Base-by-base conservation (phyloP, 1,284 basidiomycete species). In the Ceratobasidium sp. region DNA sequence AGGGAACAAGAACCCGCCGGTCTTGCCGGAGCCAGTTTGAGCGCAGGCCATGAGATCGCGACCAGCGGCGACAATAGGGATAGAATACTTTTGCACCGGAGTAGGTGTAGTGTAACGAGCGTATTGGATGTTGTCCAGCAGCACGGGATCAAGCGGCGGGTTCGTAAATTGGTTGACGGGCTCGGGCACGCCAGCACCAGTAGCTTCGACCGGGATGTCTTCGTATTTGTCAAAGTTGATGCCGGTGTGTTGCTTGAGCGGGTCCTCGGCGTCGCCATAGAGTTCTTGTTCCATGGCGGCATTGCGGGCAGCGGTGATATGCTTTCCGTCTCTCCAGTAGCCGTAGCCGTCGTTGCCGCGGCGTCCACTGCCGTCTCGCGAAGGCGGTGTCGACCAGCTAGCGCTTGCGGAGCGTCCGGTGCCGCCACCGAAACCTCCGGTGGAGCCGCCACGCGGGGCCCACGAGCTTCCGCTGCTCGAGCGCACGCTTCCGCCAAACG, bases 171-270 rank as follows among this genome's bases (percentile, higher is more conserved):
- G 89, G 79, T 85, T 90, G 80, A 99, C 91, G 67, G 97, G 96
- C 74, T 99, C 97, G 79, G 98, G 98, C 31, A 98, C 97, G 80
- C 94, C 95, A 78, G 92, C 91, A 80, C 98, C 98, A 66, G 96
- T 98, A 56, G 96, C 97, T 87, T 99, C 98, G 81, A 99, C 97
- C 79, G 98, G 98, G 82, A 99, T 99, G 85, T 99, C 97, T 84
- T 98, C 97, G 84, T 99, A 99, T 86, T 98, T 98, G 88, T 99
- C 98, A 83, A 99, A 99, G 88, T 99, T 99, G 88, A 99, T 99
- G 80, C 98, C 98, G 66, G 97, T 98, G 82, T 95, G 92, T 84
- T 97, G 93, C 82, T 90, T 92, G 76, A 89, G 89, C 20, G 91
- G 91, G 84, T 99, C 98, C 76, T 90, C 88, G 54, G 89, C 88